Percentiles rank a stretch among this genome's conserved stretches.
Conservation (phyloP, 2,329 filamentous ascomycete genomes). For the Cladosporium phlei region DNA sequence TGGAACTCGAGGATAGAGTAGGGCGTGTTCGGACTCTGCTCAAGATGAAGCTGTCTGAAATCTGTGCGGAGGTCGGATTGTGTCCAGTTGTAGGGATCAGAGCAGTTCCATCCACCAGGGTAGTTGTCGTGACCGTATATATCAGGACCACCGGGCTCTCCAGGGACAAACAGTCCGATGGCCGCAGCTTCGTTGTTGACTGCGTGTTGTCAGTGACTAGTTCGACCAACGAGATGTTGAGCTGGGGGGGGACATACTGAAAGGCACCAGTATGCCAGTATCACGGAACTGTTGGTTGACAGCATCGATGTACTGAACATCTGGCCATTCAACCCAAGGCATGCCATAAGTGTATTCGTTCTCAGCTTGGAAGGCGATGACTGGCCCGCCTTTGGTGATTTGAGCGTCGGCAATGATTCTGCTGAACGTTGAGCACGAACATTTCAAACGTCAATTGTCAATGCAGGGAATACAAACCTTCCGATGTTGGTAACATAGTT, state of each 20-base stretch:
- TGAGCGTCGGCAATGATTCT: constrained; percentile 67
- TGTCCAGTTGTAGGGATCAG: constrained; percentile 60
- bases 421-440: too few species aligned
- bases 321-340: constrained; percentile 8
- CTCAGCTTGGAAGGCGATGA: constrained; percentile 75
- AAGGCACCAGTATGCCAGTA: constrained; percentile 66
- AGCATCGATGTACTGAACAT: constrained; percentile 59
- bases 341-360: constrained; percentile 63
- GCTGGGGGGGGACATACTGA: constrained; percentile 29
- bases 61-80: constrained; percentile 51
- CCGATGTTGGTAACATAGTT: constrained; percentile 61
- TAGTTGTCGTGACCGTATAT: constrained; percentile 65
- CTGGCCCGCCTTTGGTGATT: constrained; percentile 75
- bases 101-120: constrained; percentile 50
- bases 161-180: constrained; percentile 59
- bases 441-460: too few species aligned
- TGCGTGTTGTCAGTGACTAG: constrained; percentile 41
- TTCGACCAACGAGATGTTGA: constrained; percentile 47
- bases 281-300: constrained; percentile 64
- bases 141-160: constrained; percentile 49
- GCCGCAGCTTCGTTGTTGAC: constrained; percentile 62
- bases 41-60: constrained; percentile 50
- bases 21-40: constrained; percentile 61
- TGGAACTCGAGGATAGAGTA: constrained; percentile 58
- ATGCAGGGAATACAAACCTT: too few species aligned